Conservation (phyloP, 2,329 filamentous ascomycete genomes). For the Paecilomyces dactylethromorphus region DNA sequence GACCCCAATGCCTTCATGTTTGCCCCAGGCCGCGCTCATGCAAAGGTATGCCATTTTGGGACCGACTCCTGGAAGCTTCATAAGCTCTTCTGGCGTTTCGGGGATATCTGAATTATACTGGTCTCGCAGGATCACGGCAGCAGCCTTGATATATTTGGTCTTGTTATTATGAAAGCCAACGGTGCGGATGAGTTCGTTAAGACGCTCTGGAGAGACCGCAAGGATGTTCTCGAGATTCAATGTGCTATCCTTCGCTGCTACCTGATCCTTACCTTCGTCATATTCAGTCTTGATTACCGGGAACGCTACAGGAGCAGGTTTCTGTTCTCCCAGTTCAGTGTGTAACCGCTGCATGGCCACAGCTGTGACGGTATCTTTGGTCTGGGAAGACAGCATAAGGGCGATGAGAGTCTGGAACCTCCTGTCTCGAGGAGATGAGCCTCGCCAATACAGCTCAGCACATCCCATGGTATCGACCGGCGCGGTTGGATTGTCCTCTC, state of each 20-base stretch:
- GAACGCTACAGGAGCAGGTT: slow-evolving; percentile 1
- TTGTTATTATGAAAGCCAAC: slow-evolving; percentile 96
- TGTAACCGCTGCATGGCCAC: slow-evolving; percentile 75
- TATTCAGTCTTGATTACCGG: slow-evolving; percentile 9
- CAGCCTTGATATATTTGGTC: slow-evolving; percentile 72
- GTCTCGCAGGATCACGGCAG: slow-evolving; percentile 67
- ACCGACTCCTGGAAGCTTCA: slow-evolving; percentile 75
- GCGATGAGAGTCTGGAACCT: slow-evolving; percentile 82
- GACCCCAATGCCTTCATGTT: slow-evolving; percentile 74
- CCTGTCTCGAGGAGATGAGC: slow-evolving; percentile 47
- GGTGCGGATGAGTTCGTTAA: slow-evolving; percentile 71
- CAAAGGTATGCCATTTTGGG: slow-evolving; percentile 94
- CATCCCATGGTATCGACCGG: slow-evolving; percentile 98
- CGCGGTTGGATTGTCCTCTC: slow-evolving; percentile 57
- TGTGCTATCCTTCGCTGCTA: slow-evolving; percentile 30
- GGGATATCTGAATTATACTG: slow-evolving; percentile 71
- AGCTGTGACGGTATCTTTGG: slow-evolving; percentile 85
- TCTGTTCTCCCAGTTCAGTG: slow-evolving; percentile 53
- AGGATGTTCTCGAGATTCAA: slow-evolving; percentile 74
- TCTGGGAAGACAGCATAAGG: slow-evolving; percentile 87
- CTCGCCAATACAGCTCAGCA: slow-evolving; percentile 44
- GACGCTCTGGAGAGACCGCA: slow-evolving; percentile 56
- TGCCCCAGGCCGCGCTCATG: slow-evolving; percentile 68
- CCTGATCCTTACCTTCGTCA: slow-evolving; percentile 12
- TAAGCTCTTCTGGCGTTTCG: slow-evolving; percentile 66